Evolutionary conservation across 1,284 basidiomycete genomes (phyloP).

Genomic region (Ustilago loliicola): DNA sequence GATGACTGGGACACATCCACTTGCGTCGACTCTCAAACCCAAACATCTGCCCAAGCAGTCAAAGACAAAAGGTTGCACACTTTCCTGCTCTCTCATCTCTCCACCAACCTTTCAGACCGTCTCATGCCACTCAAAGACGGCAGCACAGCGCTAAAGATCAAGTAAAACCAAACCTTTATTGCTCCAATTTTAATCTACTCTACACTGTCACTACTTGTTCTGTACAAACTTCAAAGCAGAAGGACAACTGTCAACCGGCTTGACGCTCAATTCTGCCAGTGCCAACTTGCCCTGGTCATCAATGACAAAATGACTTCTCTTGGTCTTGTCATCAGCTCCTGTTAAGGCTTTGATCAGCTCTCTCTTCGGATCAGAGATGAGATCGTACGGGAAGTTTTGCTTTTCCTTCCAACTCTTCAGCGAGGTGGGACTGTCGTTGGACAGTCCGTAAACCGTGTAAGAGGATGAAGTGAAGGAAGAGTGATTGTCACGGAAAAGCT

Average conservation of each 20-base stretch:
- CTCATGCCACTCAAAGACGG: constrained; percentile 17
- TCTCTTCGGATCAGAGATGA: constrained; percentile 88
- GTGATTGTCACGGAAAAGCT: constrained; percentile 79
- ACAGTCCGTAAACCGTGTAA: constrained; percentile 87
- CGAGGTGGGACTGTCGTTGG: constrained; percentile 82
- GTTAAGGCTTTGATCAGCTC: constrained; percentile 84
- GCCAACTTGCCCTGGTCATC: constrained; percentile 55
- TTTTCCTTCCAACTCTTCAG: constrained; percentile 74
- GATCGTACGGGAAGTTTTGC: constrained; percentile 84
- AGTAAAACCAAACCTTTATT: constrained; percentile 4
- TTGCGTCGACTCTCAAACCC: not conserved
- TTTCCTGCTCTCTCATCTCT: constrained; percentile 18
- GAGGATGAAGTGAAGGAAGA: constrained; percentile 79
- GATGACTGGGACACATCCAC: constrained; percentile 23
- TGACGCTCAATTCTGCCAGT: constrained; percentile 51
- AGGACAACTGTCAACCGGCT: constrained; percentile 53
- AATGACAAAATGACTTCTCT: constrained; percentile 66
- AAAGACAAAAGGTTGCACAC: constrained; percentile 14
- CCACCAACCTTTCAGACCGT: constrained; percentile 9
- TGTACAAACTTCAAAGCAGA: constrained; percentile 30
- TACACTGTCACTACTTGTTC: not conserved
- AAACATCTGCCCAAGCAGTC: not conserved
- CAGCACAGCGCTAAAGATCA: constrained; percentile 23
- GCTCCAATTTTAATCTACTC: too few relatives aligned
- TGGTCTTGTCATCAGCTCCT: constrained; percentile 80